A percentile compares a stretch with the other conserved stretches of the same genome.
Evolutionary conservation across 768 basidiomycete species (phyloP).

Genomic region (Lyophyllum atratum): DNA sequence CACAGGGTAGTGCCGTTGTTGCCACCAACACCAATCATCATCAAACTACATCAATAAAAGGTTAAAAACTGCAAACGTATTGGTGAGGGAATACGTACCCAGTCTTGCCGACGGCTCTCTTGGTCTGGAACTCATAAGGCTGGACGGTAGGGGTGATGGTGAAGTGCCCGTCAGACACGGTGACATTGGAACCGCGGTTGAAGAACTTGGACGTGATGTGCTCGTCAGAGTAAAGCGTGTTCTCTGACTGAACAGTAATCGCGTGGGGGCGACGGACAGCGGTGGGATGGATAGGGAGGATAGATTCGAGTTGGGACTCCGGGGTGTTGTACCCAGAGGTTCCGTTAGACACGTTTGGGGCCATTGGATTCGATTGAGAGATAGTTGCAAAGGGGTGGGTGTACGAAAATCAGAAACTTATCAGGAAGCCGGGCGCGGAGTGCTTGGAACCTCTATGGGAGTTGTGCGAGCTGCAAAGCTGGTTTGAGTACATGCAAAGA

Average conservation of each 20-base stretch:
- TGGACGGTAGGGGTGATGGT: slow-evolving; percentile 77
- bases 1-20: slow-evolving; percentile 96
- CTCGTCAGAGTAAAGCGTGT: slow-evolving; percentile 79
- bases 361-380: slow-evolving; percentile 38
- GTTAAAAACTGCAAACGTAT: slow-evolving; percentile 9
- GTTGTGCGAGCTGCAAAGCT: slow-evolving; percentile 88
- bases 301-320: slow-evolving; percentile 67
- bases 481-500: slow-evolving; percentile 94
- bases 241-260: slow-evolving; percentile 80
- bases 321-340: slow-evolving; percentile 77
- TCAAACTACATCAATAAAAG: slow-evolving; percentile 56
- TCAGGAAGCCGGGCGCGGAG: slow-evolving; percentile 69
- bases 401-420: slow-evolving; percentile 40
- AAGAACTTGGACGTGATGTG: slow-evolving; percentile 81
- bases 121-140: slow-evolving; percentile 90
- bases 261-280: slow-evolving; percentile 75
- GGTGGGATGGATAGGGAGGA: slow-evolving; percentile 80
- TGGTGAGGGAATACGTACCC: slow-evolving; percentile 57
- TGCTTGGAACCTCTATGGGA: slow-evolving; percentile 86
- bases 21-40: slow-evolving; percentile 97
- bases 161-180: slow-evolving; percentile 73
- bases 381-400: slow-evolving; percentile 24
- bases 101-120: slow-evolving; percentile 83
- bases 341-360: slow-evolving; percentile 43
- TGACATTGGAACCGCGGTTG: slow-evolving; percentile 77